Evolutionary conservation across 2,329 filamentous ascomycete genomes (phyloP), one percentile per base, ranked within the genome.

Genomic region (Penicillium sp.): DNA sequence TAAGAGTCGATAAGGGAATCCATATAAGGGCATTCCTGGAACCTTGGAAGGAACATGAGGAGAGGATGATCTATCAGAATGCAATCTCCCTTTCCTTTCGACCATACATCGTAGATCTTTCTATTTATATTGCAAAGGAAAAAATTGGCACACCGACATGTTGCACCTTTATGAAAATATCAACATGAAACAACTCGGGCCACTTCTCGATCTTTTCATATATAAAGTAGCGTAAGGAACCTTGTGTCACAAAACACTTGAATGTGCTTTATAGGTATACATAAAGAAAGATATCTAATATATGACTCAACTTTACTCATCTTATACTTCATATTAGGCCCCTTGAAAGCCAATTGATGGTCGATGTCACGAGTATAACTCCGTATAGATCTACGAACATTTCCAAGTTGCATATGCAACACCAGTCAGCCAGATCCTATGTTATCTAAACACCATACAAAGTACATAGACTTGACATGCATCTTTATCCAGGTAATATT

Each of bases 1-100:
- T 64, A 65, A 51, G 38, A 16, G 2, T 20, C 31, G 49, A 51
- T 51, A 51, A 51, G 49, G 22, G 9, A 16, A 32, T 42, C 47
- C 35, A 42, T 39, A 29, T 24, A 37, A 37, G 24, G 24, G 24
- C 32, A 34, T 14, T 26, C 29, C 18, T 26, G 24, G 24, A 32
- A 31, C 31, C 31, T 32, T 32, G 4, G 3, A 34, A 29, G 38
- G 35, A 39, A 50, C 26, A 31, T 34, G 13, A 13, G 37, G 9
- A 26, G 11, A 29, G 5, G 31, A 58, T 38, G 31, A 37, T 32
- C 31, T 40, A 40, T 53, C 44, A 38, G 44, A 20, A 18, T 51
- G 18, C 32, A 34, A 56, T 35, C 18, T 37, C 24, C 16, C 38
- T 48, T 45, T 50, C 5, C 42, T 54, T 26, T 40, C 14, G 24